Base-by-base conservation (phyloP, 768 basidiomycete genomes). In the Tricholoma saponaceum region DNA sequence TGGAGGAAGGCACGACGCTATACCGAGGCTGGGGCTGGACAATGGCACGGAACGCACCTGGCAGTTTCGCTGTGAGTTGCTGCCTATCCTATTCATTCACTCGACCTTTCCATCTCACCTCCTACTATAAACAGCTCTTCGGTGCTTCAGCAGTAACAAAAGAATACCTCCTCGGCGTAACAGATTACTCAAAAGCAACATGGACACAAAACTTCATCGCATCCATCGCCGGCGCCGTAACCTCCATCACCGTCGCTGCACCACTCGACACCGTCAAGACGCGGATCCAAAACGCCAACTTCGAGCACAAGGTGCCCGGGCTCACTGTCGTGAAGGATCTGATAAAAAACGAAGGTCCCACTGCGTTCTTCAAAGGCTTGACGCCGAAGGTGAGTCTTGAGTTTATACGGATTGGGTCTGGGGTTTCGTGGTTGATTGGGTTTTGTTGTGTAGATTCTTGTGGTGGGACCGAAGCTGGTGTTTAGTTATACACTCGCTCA, bases 21-120 rank as follows among this genome's bases (percentile, higher is more conserved):
- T 99, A 99, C 74, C 87, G 95, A 60, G 96, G 96, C 26, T 97
- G 95, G 93, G 95, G 95, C 46, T 98, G 96, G 96, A 98, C 96
- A 22, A 89, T 97, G 83, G 96, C 95, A 2, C 85, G 96, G 54
- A 99, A 99, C 65, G 96, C 96, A 0, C 96, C 96, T 0, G 96
- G 96, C 10, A 86, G 83, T 53, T 99, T 99, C 66, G 92, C 96
- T 55, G 95, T 96, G n/a, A 50, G 47, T 50, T n/a, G 16, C n/a
- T 4, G 25, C 7, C 47, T 18, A 67, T 60, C 90, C n/a, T n/a
- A n/a, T 78, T 3, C 22, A 30, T 41, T 46, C 28, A 23, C 23
- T 30, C 46, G 18, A 18, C 37, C 52, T 7, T 30, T 28, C 59
- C 54, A 35, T 23, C 8, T 8, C 44, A 20, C 25, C n/a, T 23